Evolutionary conservation across 2,329 filamentous ascomycete genomes (phyloP).

Genomic region (Microdochium nivale): DNA sequence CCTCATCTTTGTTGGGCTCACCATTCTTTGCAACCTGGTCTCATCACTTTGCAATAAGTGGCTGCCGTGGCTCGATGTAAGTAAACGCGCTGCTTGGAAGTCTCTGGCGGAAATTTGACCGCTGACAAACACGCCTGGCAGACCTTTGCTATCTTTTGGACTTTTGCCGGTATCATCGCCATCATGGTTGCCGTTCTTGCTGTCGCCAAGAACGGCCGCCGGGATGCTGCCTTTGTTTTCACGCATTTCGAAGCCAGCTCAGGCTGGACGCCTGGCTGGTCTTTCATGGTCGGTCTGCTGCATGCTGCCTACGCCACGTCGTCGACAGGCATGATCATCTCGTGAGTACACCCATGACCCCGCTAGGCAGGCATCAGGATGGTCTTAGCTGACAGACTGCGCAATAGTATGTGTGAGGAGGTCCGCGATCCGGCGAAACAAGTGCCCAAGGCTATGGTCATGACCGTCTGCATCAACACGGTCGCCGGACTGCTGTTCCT

Average conservation of each 20-base stretch:
- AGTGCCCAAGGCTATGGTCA: slow-evolving; percentile 66
- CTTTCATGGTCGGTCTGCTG: slow-evolving; percentile 63
- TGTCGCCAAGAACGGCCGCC: slow-evolving; percentile 61
- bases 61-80: slow-evolving; percentile 61
- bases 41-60: slow-evolving; percentile 60
- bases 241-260: slow-evolving; percentile 60
- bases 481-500: slow-evolving; percentile 59
- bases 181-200: slow-evolving; percentile 54
- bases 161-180: slow-evolving; percentile 60
- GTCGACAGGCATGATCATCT: slow-evolving; percentile 73
- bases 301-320: slow-evolving; percentile 68
- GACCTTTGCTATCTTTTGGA: slow-evolving; percentile 69
- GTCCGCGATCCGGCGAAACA: slow-evolving; percentile 56
- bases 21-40: slow-evolving; percentile 54
- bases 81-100: too few relatives aligned
- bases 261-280: slow-evolving; percentile 64
- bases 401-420: slow-evolving; percentile 62
- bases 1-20: slow-evolving; percentile 63
- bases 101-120: too few relatives aligned
- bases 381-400: slow-evolving; percentile 5
- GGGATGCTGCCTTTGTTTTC: slow-evolving; percentile 54
- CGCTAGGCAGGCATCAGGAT: slow-evolving; percentile 6
- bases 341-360: slow-evolving; percentile 36
- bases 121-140: slow-evolving; percentile 18
- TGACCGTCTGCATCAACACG: slow-evolving; percentile 58